Conservation (phyloP, 1,139 yeast species). For the Ogataea hybrid region DNA sequence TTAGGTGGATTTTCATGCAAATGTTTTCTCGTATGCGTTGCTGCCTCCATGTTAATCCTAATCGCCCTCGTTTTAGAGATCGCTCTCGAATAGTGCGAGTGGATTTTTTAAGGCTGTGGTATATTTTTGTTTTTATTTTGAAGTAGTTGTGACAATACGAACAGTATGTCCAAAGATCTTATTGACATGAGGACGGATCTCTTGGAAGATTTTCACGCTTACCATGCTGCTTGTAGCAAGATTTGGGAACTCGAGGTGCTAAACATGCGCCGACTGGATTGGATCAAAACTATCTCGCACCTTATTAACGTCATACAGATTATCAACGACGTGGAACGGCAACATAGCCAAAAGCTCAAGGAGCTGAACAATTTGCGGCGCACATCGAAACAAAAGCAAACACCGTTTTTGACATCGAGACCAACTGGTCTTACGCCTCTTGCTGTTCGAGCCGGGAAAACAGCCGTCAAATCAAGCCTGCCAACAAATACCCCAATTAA, state of each 20-base stretch:
- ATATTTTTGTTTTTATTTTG: neutral
- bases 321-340: slow-evolving; percentile 12
- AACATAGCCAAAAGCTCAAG: slow-evolving; percentile 1
- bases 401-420: neutral
- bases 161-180: neutral
- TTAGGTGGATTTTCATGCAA: no score
- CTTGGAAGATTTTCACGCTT: slow-evolving; percentile 11
- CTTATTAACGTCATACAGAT: slow-evolving; percentile 26
- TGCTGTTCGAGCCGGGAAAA: neutral
- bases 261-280: slow-evolving; percentile 9
- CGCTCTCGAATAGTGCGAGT: no score
- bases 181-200: slow-evolving; percentile 1
- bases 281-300: slow-evolving; percentile 12
- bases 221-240: slow-evolving; percentile 4
- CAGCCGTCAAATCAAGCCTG: neutral
- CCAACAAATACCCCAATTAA: slow-evolving; percentile 1
- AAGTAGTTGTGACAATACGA: neutral
- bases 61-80: no score
- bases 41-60: no score
- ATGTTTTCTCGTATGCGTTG: no score
- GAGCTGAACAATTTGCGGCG: slow-evolving; percentile 11
- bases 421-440: neutral
- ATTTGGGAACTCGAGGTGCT: slow-evolving; percentile 9
- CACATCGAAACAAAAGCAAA: slow-evolving; percentile 1
- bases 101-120: no score